phyloP scores from a whole-genome alignment of 805 yeast genomes.

The Saccharomycopsis schoenii region DNA sequence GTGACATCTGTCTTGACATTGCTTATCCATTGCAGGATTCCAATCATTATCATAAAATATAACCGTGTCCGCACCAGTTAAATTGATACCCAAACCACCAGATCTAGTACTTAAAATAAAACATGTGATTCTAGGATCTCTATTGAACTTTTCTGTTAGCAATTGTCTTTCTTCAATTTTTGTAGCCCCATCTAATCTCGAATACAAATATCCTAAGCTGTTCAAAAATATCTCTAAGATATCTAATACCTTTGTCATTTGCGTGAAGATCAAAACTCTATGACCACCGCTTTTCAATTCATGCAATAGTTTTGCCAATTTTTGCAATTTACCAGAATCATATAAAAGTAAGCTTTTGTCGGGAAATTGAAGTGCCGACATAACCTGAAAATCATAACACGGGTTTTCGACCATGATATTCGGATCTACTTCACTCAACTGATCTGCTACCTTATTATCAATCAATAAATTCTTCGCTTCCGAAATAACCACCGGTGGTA shows the following conservation, averaged over 20 bases:
- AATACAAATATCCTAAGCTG: slow-evolving; percentile 86
- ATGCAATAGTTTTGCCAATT: slow-evolving; percentile 62
- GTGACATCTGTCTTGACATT: slow-evolving; percentile 98
- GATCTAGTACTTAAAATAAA: slow-evolving; percentile 92
- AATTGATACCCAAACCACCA: slow-evolving; percentile 95
- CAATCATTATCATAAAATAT: slow-evolving; percentile 97
- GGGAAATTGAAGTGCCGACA: slow-evolving; percentile 88
- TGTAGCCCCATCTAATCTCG: slow-evolving; percentile 96
- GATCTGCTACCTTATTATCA: slow-evolving; percentile 30
- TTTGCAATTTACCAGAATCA: slow-evolving; percentile 95
- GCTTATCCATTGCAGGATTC: slow-evolving; percentile 99
- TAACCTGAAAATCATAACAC: slow-evolving; percentile 77
- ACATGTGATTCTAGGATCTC: slow-evolving; percentile 77
- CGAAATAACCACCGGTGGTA: slow-evolving; percentile 75
- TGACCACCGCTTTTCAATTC: slow-evolving; percentile 82
- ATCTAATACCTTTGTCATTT: slow-evolving; percentile 95
- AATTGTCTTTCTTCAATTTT: slow-evolving; percentile 94
- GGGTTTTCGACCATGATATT: slow-evolving; percentile 31
- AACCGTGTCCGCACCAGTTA: slow-evolving; percentile 98
- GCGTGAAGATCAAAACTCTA: slow-evolving; percentile 91
- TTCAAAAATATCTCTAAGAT: slow-evolving; percentile 87
- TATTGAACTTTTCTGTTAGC: slow-evolving; percentile 84
- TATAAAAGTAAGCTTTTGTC: slow-evolving; percentile 86
- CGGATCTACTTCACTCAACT: slow-evolving; percentile 22
- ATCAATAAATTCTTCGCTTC: slow-evolving; percentile 51